Conservation (phyloP, 2,329 filamentous ascomycete genomes). For the Trichoderma semiorbis region DNA sequence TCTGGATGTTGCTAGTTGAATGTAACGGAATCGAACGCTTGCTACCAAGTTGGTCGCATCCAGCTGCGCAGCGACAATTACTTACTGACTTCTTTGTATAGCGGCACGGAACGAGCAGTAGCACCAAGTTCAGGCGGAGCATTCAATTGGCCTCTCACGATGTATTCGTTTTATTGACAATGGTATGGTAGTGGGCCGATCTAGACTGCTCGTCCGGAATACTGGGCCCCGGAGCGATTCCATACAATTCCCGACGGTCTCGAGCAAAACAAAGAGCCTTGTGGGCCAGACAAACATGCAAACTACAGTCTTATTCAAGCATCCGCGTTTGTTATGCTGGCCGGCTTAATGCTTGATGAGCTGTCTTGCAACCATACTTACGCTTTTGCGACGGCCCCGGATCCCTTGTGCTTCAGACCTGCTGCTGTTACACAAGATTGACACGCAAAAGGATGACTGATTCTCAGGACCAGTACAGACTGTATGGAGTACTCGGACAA, state of each 20-base stretch:
- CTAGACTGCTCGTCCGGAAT: background rate
- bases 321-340: background rate
- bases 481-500: background rate
- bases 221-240: background rate
- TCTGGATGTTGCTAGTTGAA: conserved; percentile 12
- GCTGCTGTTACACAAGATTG: background rate
- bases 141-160: background rate
- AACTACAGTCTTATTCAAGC: background rate
- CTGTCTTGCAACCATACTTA: background rate
- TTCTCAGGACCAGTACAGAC: background rate
- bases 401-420: background rate
- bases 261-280: background rate
- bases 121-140: background rate
- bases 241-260: background rate
- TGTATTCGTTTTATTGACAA: background rate
- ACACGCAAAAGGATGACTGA: background rate
- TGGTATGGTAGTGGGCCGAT: background rate
- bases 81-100: background rate
- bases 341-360: background rate
- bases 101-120: background rate
- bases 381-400: background rate
- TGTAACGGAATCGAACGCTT: conserved; percentile 7
- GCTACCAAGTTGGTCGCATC: background rate
- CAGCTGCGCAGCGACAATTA: background rate
- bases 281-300: background rate